Base-by-base conservation (phyloP, 179 eudicot genomes). In the Spinacia oleracea region DNA sequence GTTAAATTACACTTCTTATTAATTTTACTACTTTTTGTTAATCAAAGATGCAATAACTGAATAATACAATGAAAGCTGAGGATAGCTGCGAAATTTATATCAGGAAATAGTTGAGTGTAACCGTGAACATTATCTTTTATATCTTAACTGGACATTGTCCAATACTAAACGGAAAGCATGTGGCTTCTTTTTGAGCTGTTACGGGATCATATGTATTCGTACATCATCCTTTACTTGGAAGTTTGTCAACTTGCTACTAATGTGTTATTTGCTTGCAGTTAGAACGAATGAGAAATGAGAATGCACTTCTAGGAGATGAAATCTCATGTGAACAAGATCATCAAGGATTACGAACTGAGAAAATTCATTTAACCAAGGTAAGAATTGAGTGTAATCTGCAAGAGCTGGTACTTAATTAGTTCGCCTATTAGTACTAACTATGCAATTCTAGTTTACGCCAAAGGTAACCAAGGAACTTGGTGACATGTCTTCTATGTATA, bases 401-500 rank as follows among this genome's bases (percentile, higher is more conserved):
- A 27, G n/a, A 72, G 32, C 27, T 10, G 34, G 59, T 32, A 16
- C 50, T 11, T 72, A n/a, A n/a, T n/a, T n/a, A 16, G 16, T 62
- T 18, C 1, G 59, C 65, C 71, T 35, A 62, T 34, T 23, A 46
- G n/a, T n/a, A n/a, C n/a, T n/a, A n/a, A 76, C 46, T 25, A 48
- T 20, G 63, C n/a, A 23, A 63, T n/a, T n/a, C n/a, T n/a, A 29
- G 58, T 40, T 65, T 50, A 29, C 35, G 63, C 40, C 40, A 53
- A 80, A 96, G 99, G 92, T 88, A 23, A 91, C 90, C 74, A 89
- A 91, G 87, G 93, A 92, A 85, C 85, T 96, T 56, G 80, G 89
- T 71, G 85, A 82, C 74, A 86, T 89, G 79, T 96, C 90, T 77
- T 93, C 98, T 50, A 60, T 74, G 42, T 91, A 85, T 62, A 78